A percentile compares a stretch with the other conserved stretches of the same genome.
Conservation (phyloP, 2,329 filamentous ascomycete genomes). For the Epichloe sp. region DNA sequence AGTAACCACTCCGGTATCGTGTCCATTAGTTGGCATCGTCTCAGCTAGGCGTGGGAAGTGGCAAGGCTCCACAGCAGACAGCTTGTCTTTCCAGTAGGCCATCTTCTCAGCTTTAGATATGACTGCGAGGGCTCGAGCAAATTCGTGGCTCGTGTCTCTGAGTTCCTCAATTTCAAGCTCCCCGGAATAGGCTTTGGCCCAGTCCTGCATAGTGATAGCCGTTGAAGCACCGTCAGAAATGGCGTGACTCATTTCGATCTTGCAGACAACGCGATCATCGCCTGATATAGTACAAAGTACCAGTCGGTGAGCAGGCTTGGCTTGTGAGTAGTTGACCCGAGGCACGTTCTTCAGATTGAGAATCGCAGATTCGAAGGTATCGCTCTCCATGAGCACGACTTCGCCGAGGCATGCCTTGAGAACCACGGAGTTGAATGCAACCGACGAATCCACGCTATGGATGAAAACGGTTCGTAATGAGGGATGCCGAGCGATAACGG, state of each 20-base stretch:
- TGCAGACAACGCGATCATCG: conserved; percentile 2
- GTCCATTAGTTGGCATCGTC: neutral
- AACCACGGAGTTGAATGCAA: conserved; percentile 4
- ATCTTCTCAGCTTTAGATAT: conserved; percentile 2
- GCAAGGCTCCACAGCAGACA: conserved; percentile 5
- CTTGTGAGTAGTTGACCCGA: neutral
- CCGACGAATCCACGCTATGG: conserved; percentile 1
- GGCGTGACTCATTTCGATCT: conserved; percentile 8
- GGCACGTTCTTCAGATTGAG: neutral
- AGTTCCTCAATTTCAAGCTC: neutral
- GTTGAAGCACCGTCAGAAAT: conserved; percentile 6
- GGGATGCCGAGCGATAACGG: conserved; percentile 6
- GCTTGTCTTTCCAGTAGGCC: conserved; percentile 6
- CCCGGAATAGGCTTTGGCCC: conserved; percentile 2
- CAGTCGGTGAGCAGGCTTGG: conserved; percentile 2
- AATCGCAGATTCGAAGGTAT: neutral
- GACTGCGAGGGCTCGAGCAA: neutral
- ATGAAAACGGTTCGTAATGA: conserved; percentile 7
- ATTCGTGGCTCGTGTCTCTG: neutral
- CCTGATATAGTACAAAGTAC: neutral
- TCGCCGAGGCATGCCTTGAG: neutral
- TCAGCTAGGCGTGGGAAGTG: conserved; percentile 1
- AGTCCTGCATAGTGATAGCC: conserved; percentile 2
- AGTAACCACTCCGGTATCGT: neutral
- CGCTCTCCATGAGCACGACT: neutral